Conservation (phyloP, 495 filamentous ascomycete species). For the Bombardia bombarda region DNA sequence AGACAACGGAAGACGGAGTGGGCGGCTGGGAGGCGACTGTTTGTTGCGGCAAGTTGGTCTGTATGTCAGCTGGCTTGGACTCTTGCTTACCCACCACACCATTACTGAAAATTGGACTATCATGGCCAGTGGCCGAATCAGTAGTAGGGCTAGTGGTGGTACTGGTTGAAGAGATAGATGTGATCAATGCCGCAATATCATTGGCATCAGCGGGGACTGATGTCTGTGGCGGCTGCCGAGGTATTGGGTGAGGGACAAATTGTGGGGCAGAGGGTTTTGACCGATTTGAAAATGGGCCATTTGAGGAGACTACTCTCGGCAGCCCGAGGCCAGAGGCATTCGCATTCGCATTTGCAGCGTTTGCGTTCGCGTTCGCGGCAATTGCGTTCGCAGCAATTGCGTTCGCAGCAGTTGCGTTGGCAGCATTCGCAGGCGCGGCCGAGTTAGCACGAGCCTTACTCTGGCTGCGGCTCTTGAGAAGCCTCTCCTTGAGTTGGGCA, state of each 20-base stretch:
- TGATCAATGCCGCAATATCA: conserved; percentile 19
- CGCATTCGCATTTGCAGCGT: not conserved
- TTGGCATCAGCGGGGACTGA: conserved; percentile 13
- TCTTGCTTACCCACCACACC: not conserved
- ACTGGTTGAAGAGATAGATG: conserved; percentile 9
- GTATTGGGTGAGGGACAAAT: conserved; percentile 3
- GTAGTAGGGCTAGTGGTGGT: not conserved
- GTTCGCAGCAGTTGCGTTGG: not conserved
- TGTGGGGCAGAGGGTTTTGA: not conserved
- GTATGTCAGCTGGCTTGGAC: not conserved
- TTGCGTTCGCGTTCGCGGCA: not conserved
- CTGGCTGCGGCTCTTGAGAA: conserved; percentile 9
- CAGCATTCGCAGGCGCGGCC: not conserved
- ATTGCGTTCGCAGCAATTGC: too few relatives aligned
- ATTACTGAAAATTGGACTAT: not conserved
- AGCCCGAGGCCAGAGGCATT: not conserved
- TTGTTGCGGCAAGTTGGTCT: not conserved
- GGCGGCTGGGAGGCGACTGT: not conserved
- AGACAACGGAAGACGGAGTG: not conserved
- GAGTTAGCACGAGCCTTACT: conserved; percentile 2
- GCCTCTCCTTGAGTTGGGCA: conserved; percentile 19
- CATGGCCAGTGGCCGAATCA: not conserved
- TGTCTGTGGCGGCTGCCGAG: conserved; percentile 1
- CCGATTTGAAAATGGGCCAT: not conserved
- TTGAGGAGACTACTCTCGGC: too few relatives aligned